Conservation (phyloP, 306 rosid genomes). For the Pueraria montana region DNA sequence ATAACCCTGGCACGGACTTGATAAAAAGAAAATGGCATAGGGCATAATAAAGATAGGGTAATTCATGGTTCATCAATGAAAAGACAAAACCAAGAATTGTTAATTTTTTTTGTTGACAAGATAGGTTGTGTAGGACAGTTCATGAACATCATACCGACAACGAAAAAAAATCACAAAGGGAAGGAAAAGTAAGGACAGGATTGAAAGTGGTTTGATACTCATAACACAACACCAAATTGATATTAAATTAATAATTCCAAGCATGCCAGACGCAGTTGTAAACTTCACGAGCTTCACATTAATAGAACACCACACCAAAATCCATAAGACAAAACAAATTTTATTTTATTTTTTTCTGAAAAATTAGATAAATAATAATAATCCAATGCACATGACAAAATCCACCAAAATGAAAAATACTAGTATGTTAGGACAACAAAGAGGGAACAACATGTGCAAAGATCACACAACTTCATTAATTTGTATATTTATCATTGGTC, state of each 20-base stretch:
- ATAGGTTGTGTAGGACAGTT: constrained; percentile 45
- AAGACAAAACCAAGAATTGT: constrained; percentile 29
- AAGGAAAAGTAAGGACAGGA: background rate
- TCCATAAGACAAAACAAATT: constrained; percentile 9
- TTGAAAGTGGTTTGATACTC: background rate
- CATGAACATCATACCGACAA: constrained; percentile 10
- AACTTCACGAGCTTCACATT: too few species aligned
- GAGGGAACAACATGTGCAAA: constrained; percentile 63
- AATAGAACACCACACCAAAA: background rate
- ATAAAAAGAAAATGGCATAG: background rate
- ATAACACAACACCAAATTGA: background rate
- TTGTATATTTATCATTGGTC: constrained; percentile 45
- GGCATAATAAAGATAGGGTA: background rate
- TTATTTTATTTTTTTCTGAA: background rate
- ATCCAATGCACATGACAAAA: constrained; percentile 57
- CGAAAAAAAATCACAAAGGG: background rate
- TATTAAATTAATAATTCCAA: background rate
- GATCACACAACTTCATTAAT: constrained; percentile 53
- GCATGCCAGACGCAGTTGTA: background rate
- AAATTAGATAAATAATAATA: background rate
- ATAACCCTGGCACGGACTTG: background rate
- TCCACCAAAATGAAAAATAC: constrained; percentile 34
- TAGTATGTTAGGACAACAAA: constrained; percentile 40
- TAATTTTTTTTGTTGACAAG: constrained; percentile 23
- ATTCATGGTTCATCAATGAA: constrained; percentile 28